phyloP scores from a whole-genome alignment of 2,329 filamentous ascomycete species.

The Chrysoporthe deuterocubensis region DNA sequence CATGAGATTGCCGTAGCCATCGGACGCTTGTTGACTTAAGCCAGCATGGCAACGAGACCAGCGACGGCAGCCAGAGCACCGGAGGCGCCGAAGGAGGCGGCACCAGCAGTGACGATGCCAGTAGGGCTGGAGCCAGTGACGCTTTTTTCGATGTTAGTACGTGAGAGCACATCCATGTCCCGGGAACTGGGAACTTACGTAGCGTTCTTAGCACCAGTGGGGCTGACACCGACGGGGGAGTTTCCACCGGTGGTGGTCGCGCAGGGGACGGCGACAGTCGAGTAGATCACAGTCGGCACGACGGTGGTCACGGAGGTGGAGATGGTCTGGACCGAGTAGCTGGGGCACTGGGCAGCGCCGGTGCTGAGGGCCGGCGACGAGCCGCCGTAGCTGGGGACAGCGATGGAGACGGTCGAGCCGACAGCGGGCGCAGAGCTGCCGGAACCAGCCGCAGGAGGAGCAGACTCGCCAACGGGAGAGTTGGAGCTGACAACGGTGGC shows the following conservation, averaged over 20 bases:
- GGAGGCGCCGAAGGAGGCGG: constrained; percentile 57
- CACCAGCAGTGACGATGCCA: constrained; percentile 53
- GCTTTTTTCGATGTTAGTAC: constrained; percentile 31
- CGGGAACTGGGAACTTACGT: constrained; percentile 35
- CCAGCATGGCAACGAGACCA: constrained; percentile 59
- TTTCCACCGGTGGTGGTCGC: constrained; percentile 33
- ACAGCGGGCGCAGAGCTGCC: constrained; percentile 26
- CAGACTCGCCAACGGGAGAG: constrained; percentile 32
- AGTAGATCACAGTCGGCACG: constrained; percentile 58
- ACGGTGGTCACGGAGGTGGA: constrained; percentile 61
- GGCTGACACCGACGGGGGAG: constrained; percentile 31
- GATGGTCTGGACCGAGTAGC: constrained; percentile 53
- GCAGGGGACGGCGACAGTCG: constrained; percentile 50
- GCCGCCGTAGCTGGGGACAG: constrained; percentile 20
- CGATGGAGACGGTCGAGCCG: constrained; percentile 28
- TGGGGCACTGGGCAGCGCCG: constrained; percentile 38
- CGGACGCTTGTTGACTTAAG: constrained; percentile 45
- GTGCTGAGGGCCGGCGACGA: constrained; percentile 30
- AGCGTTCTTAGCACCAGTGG: constrained; percentile 34
- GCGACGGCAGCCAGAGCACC: constrained; percentile 58
- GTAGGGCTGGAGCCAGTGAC: constrained; percentile 40
- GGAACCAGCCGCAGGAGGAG: constrained; percentile 32
- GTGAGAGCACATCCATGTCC: not conserved
- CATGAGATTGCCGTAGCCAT: constrained; percentile 44
- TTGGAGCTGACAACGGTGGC: constrained; percentile 27